Conservation (phyloP, 768 basidiomycete genomes). For the Xerocomellus intermedius region DNA sequence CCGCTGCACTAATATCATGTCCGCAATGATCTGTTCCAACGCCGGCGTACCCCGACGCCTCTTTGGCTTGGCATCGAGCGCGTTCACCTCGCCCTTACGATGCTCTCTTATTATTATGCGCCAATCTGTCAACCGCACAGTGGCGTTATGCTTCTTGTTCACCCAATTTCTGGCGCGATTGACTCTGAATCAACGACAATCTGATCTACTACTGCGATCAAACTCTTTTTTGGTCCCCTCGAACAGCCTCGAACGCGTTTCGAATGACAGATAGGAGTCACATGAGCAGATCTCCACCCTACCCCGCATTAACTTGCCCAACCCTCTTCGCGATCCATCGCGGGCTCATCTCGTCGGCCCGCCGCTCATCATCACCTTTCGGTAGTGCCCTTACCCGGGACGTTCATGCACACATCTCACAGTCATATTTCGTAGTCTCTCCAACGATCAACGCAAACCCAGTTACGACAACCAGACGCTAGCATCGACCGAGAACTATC, state of each 20-base stretch:
- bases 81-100: neutral
- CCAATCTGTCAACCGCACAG: neutral
- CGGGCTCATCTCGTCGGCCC: conserved; percentile 8
- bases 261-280: conserved; percentile 13
- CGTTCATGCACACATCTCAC: neutral
- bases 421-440: neutral
- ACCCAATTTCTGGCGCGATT: conserved; percentile 9
- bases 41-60: neutral
- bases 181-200: conserved; percentile 15
- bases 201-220: conserved; percentile 23
- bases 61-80: neutral
- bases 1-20: conserved; percentile 3
- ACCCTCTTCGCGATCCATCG: conserved; percentile 24
- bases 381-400: neutral
- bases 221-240: conserved; percentile 2
- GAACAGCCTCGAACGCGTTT: neutral
- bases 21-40: conserved; percentile 7
- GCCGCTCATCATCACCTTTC: conserved; percentile 1
- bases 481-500: conserved; percentile 12
- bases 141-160: conserved; percentile 10
- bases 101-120: neutral
- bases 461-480: conserved; percentile 14
- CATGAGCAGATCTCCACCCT: conserved; percentile 9
- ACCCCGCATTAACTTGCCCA: conserved; percentile 14
- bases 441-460: neutral